These are phyloP conservation scores for Phylloboletellus chloephorus DNA, from an alignment of 1,284 basidiomycete species.

Conservation along the genomic window DNA sequence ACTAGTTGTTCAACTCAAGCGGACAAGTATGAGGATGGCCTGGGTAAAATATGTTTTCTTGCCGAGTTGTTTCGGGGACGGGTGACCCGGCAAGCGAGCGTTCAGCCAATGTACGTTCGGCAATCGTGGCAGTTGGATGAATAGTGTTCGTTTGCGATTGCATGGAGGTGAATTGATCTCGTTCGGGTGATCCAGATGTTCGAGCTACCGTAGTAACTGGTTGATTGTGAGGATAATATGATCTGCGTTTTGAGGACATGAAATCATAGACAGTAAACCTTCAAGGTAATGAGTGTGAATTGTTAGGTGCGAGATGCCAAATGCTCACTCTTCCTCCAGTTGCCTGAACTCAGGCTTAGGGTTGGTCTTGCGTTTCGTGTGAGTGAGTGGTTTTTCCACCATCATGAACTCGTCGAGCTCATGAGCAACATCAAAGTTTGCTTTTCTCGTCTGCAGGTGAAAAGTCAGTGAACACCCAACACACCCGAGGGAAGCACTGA, in stretches of 20 bases:
- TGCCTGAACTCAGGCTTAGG: conserved; percentile 84
- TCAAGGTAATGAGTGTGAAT: conserved; percentile 5
- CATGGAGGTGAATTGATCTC: conserved; percentile 31
- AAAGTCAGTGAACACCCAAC: conserved; percentile 10
- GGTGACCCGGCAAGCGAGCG: conserved; percentile 61
- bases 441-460: conserved; percentile 70
- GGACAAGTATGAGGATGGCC: conserved; percentile 10
- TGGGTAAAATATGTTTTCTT: conserved; percentile 24
- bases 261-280: conserved; percentile 81
- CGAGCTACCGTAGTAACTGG: conserved; percentile 46
- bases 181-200: conserved; percentile 36
- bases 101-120: conserved; percentile 48
- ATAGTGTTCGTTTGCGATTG: conserved; percentile 42
- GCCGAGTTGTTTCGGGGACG: conserved; percentile 18
- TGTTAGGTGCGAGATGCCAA: background rate
- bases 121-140: conserved; percentile 46
- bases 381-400: conserved; percentile 95
- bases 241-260: conserved; percentile 54
- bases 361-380: conserved; percentile 83
- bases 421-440: conserved; percentile 96
- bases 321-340: conserved; percentile 85
- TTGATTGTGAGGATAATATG: conserved; percentile 78
- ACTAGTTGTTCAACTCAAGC: background rate
- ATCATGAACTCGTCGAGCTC: conserved; percentile 95
- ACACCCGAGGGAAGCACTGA: conserved; percentile 38